Base-by-base conservation (phyloP, 176 grass and related monocot species). In the Avena insularis region DNA sequence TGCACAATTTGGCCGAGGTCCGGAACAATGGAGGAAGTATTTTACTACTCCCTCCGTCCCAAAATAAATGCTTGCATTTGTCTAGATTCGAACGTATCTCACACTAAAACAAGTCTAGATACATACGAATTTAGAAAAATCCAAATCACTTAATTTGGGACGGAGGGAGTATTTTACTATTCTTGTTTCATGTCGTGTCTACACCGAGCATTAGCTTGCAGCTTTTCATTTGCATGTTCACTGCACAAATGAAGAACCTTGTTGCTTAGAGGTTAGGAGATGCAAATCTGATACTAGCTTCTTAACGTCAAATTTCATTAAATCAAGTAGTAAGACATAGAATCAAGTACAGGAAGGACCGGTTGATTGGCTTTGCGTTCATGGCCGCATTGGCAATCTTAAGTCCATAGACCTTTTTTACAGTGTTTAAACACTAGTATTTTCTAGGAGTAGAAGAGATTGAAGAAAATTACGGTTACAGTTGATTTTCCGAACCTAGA, bases 1-100 rank as follows among this genome's bases (percentile, higher is more conserved):
- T 66, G 19, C 13, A 31, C 27, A 15, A 80, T 83, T 78, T 83
- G 33, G 14, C 62, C 6, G 36, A 81, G 81, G 46, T 59, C 61
- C 19, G 15, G 35, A 77, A 60, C 31, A 78, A 16, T 50, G 14
- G 2, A 9, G 14, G 2, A 6, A 40, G 23, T 51, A 61, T 60
- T 66, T 15, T 61, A 68, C 6, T 40, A 23, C 23, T 23, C 23
- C 23, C 23, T 23, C 0, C 23, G 0, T 23, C 23, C 23, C 23
- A 23, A 23, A 23, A 23, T 23, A 23, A 23, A 23, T 23, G 23
- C 23, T 23, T 23, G 23, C 23, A 23, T 23, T 23, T 23, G 23
- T 23, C 23, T 23, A 23, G 23, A 23, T 23, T 23, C 23, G 23
- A 23, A 23, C 23, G 23, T 23, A 23, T 23, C 23, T 23, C 23